phyloP scores from a whole-genome alignment of 768 basidiomycete genomes.

The Terana coerulea region DNA sequence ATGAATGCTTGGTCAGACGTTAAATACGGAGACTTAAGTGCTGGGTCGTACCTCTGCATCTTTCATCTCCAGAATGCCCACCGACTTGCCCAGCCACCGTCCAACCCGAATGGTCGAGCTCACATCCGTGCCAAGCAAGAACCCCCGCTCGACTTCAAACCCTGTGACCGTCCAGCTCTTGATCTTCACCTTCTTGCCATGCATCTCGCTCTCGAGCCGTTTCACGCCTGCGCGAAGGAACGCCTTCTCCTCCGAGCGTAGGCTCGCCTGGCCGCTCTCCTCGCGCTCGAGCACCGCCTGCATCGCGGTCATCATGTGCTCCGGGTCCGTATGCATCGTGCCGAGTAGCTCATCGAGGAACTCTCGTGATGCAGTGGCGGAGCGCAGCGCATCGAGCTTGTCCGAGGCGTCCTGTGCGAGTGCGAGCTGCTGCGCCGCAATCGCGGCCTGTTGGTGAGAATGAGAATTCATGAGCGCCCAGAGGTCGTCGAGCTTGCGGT shows the following conservation, averaged over 20 bases:
- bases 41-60: neutral
- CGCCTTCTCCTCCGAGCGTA: neutral
- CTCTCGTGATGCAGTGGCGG: neutral
- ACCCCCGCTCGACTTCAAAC: conserved; percentile 2
- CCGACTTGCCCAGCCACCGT: neutral
- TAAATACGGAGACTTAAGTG: too few species aligned
- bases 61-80: neutral
- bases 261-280: neutral
- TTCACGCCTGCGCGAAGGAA: neutral
- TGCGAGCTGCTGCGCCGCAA: conserved; percentile 2
- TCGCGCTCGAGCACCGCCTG: conserved; percentile 2
- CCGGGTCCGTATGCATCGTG: neutral
- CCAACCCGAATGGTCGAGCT: conserved; percentile 1
- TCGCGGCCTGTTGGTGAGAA: neutral
- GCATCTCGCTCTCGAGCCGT: neutral
- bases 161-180: conserved; percentile 1
- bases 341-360: neutral
- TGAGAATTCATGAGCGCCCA: neutral
- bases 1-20: neutral
- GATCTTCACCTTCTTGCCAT: neutral
- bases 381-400: neutral
- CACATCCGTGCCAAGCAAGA: neutral
- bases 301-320: conserved; percentile 1
- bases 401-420: neutral
- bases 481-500: neutral